phyloP scores from a whole-genome alignment of 805 yeast species.

The Cyberlindnera lachancei region DNA sequence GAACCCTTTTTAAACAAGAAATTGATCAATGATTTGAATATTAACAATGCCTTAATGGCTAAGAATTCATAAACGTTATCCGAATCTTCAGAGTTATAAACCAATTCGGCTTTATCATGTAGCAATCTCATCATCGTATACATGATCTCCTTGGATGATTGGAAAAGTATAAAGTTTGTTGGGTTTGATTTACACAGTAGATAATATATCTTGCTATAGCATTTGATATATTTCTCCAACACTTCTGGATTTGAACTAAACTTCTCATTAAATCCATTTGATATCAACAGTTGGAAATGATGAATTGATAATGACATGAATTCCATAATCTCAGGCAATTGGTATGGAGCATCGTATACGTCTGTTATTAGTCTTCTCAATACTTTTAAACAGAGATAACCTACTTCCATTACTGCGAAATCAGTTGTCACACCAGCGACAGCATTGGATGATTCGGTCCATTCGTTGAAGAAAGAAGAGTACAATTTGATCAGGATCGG shows the following conservation, averaged over 20 bases:
- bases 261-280: conserved; percentile 45
- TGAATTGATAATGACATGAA: conserved; percentile 49
- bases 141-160: conserved; percentile 55
- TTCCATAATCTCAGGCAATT: conserved; percentile 47
- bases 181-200: conserved; percentile 55
- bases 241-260: conserved; percentile 29
- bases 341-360: conserved; percentile 67
- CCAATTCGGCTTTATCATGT: conserved; percentile 53
- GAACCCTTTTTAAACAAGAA: conserved; percentile 63
- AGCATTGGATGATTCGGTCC: conserved; percentile 51
- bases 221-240: conserved; percentile 64
- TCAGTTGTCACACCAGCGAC: no score
- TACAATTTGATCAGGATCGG: conserved; percentile 57
- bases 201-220: conserved; percentile 68
- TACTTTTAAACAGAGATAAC: conserved; percentile 71
- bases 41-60: conserved; percentile 55
- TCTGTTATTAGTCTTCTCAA: conserved; percentile 67
- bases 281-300: conserved; percentile 53
- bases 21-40: conserved; percentile 57
- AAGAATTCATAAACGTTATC: conserved; percentile 66
- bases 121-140: conserved; percentile 52
- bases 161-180: conserved; percentile 61
- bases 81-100: conserved; percentile 51
- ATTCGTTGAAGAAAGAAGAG: conserved; percentile 47
- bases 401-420: conserved; percentile 57